Evolutionary conservation across 1,284 basidiomycete genomes (phyloP).

Genomic region (Sporisorium reilianum): DNA sequence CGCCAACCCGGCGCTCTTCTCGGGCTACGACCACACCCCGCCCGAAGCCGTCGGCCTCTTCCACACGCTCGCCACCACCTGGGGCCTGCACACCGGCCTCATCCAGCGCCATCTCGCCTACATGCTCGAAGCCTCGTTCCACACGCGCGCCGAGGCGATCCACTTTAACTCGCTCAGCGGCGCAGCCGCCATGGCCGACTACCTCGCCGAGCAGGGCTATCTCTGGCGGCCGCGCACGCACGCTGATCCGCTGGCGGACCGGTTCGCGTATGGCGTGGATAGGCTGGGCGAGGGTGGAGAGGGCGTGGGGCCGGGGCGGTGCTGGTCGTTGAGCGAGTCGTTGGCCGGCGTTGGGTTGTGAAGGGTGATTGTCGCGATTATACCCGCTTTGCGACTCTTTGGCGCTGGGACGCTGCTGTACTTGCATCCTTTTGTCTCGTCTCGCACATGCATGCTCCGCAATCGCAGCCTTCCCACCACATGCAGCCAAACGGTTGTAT

Average conservation of each 20-base stretch:
- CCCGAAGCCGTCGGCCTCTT: constrained; percentile 72
- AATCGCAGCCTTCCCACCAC: neutral
- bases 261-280: constrained; percentile 25
- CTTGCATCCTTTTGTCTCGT: constrained; percentile 5
- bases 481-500: neutral
- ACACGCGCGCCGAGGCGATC: constrained; percentile 71
- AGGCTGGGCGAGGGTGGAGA: neutral
- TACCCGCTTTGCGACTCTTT: neutral
- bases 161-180: constrained; percentile 73
- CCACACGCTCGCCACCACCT: constrained; percentile 71
- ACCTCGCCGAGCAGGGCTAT: constrained; percentile 70
- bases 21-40: constrained; percentile 73
- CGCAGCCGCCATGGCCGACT: constrained; percentile 72
- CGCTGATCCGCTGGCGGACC: constrained; percentile 28
- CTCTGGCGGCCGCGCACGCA: constrained; percentile 9
- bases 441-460: neutral
- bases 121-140: constrained; percentile 74
- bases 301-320: constrained; percentile 19
- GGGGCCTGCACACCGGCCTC: constrained; percentile 73
- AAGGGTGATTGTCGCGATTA: neutral
- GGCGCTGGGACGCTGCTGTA: constrained; percentile 11
- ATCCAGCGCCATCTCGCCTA: constrained; percentile 74
- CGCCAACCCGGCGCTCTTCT: constrained; percentile 75
- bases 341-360: constrained; percentile 31
- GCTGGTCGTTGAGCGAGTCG: constrained; percentile 25